Conservation (phyloP, 805 yeast species). For the Wickerhamomyces strasburgensis region DNA sequence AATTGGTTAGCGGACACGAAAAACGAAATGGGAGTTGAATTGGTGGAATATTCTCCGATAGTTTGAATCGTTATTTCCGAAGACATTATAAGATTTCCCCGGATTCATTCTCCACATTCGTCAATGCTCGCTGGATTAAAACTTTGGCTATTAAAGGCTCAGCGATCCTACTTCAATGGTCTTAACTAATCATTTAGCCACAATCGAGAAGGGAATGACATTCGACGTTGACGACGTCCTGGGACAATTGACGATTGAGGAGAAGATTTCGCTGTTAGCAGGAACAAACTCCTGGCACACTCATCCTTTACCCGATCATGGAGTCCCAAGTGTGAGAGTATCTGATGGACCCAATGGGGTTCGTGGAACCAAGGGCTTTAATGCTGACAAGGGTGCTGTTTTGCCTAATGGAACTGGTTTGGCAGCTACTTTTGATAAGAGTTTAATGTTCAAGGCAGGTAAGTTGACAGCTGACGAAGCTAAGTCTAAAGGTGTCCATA, state of each 20-base stretch:
- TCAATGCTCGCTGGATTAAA: no score
- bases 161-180: no score
- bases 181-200: no score
- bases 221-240: constrained; percentile 17
- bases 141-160: no score
- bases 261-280: constrained; percentile 12
- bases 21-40: no score
- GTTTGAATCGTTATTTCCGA: no score
- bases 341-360: constrained; percentile 65
- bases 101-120: no score
- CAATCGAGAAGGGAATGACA: no score
- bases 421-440: constrained; percentile 51
- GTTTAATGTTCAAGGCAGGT: constrained; percentile 43
- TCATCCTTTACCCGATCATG: constrained; percentile 24
- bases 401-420: constrained; percentile 54
- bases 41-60: no score
- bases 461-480: constrained; percentile 50
- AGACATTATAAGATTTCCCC: no score
- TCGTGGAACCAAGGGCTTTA: constrained; percentile 51
- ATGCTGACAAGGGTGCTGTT: constrained; percentile 49
- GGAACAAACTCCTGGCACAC: constrained; percentile 49
- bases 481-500: constrained; percentile 46
- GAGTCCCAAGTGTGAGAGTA: constrained; percentile 40
- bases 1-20: no score
- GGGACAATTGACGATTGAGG: constrained; percentile 10